Conservation (phyloP, 2,329 filamentous ascomycete genomes). For the Scedosporium aurantiacum region DNA sequence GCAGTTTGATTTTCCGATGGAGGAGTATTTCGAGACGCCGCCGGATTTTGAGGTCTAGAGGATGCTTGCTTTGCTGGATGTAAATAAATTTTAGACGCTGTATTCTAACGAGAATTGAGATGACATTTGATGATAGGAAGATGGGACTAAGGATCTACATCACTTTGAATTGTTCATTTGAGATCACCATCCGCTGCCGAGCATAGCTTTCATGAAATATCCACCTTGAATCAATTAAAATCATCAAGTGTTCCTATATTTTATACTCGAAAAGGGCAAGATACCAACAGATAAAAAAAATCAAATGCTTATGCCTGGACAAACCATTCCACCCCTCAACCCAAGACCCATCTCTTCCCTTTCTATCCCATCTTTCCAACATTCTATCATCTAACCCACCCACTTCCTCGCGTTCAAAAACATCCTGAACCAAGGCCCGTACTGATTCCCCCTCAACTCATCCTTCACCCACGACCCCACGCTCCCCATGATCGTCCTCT, state of each 20-base stretch:
- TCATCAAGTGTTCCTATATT: too few relatives aligned
- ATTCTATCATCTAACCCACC: conserved; percentile 47
- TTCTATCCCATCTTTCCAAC: too few relatives aligned
- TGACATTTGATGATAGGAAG: too few relatives aligned
- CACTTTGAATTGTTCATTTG: too few relatives aligned
- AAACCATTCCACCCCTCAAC: neutral
- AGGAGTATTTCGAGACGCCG: neutral
- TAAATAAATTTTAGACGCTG: neutral
- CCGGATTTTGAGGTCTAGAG: neutral
- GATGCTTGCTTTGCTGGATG: neutral
- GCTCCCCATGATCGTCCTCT: conserved; percentile 74
- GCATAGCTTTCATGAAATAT: too few relatives aligned
- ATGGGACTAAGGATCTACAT: too few relatives aligned
- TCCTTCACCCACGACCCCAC: conserved; percentile 63
- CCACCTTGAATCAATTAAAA: too few relatives aligned
- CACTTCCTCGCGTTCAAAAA: conserved; percentile 82
- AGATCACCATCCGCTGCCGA: too few relatives aligned
- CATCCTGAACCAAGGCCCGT: conserved; percentile 74
- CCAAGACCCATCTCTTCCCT: neutral
- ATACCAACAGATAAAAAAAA: neutral
- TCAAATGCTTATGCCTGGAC: neutral
- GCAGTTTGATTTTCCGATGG: conserved; percentile 1
- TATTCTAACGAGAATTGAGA: too few relatives aligned
- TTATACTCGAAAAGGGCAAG: too few relatives aligned
- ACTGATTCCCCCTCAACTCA: conserved; percentile 48